A percentile compares a stretch with the other conserved stretches of the same genome.
Evolutionary conservation across 306 rosid genomes (phyloP).

Genomic region (Begonia loranthoides): DNA sequence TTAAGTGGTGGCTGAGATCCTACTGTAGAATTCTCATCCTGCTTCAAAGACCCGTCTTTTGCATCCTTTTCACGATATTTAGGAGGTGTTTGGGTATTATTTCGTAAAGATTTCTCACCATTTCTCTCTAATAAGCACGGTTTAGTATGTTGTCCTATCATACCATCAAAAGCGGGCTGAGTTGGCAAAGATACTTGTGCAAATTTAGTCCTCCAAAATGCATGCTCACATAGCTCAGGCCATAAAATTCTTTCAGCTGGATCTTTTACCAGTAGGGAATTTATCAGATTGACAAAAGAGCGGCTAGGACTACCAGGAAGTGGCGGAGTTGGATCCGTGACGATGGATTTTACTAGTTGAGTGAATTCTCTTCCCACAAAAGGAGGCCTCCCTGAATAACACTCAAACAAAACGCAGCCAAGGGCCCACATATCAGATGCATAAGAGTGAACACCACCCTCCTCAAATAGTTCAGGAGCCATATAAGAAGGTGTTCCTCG

Average conservation of each 20-base stretch:
- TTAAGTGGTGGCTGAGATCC: constrained; percentile 62
- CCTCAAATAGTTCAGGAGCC: constrained; percentile 99
- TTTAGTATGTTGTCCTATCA: constrained; percentile 52
- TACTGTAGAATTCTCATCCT: constrained; percentile 54
- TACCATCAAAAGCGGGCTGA: constrained; percentile 79
- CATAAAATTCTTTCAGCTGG: constrained; percentile 93
- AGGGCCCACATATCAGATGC: constrained; percentile 98
- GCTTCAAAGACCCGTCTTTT: constrained; percentile 40
- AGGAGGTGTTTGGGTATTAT: constrained; percentile 47
- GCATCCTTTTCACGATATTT: constrained; percentile 64
- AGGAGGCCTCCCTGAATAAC: constrained; percentile 89
- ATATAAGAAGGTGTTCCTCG: constrained; percentile 97
- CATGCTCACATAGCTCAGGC: constrained; percentile 88
- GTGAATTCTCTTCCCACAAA: constrained; percentile 90
- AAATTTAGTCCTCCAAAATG: constrained; percentile 72
- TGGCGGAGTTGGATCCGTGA: constrained; percentile 80
- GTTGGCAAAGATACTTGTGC: constrained; percentile 51
- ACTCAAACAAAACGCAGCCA: constrained; percentile 89
- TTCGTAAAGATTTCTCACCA: constrained; percentile 63
- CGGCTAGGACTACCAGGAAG: constrained; percentile 91
- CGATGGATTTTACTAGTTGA: constrained; percentile 78
- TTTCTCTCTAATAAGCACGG: constrained; percentile 68
- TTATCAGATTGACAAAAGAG: constrained; percentile 72
- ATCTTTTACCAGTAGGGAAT: constrained; percentile 79
- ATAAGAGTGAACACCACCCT: constrained; percentile 83